phyloP scores from a whole-genome alignment of 768 basidiomycete species.

The Hygrophorus russula region DNA sequence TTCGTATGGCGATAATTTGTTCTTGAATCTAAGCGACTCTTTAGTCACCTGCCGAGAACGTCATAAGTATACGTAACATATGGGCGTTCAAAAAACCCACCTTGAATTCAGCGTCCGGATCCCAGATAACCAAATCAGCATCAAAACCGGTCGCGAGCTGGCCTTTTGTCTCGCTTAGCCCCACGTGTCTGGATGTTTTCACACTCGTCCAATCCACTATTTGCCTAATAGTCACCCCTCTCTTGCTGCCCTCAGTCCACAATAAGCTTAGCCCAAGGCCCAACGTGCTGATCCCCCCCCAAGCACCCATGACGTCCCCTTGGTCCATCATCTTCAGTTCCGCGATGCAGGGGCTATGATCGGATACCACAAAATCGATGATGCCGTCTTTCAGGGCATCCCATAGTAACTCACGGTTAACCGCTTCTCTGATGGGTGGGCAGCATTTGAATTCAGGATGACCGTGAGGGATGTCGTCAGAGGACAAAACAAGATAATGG shows the following conservation, averaged over 20 bases:
- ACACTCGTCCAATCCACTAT: conserved; percentile 69
- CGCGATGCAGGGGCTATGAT: conserved; percentile 86
- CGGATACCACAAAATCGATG: conserved; percentile 91
- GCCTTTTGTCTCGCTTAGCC: conserved; percentile 63
- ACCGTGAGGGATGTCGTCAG: conserved; percentile 63
- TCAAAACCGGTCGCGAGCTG: conserved; percentile 62
- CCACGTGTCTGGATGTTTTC: conserved; percentile 71
- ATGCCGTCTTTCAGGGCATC: conserved; percentile 68
- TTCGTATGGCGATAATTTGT: conserved; percentile 86
- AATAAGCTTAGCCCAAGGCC: conserved; percentile 83
- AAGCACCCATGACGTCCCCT: conserved; percentile 80
- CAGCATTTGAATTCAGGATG: conserved; percentile 92
- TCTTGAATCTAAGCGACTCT: conserved; percentile 76
- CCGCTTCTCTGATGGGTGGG: conserved; percentile 73
- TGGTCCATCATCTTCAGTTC: conserved; percentile 70
- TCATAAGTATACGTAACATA: not conserved
- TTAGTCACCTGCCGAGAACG: conserved; percentile 48
- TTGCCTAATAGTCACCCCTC: conserved; percentile 44
- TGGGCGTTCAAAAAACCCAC: conserved; percentile 15
- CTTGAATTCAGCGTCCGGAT: conserved; percentile 43
- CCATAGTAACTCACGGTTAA: conserved; percentile 73
- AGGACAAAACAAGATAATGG: conserved; percentile 80
- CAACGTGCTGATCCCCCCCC: conserved; percentile 91
- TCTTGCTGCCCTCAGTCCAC: conserved; percentile 72
- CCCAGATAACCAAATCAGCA: conserved; percentile 82